Percentiles rank a stretch among this genome's conserved stretches.
phyloP scores from a whole-genome alignment of 257 asterid species.

The Craterostigma plantagineum region DNA sequence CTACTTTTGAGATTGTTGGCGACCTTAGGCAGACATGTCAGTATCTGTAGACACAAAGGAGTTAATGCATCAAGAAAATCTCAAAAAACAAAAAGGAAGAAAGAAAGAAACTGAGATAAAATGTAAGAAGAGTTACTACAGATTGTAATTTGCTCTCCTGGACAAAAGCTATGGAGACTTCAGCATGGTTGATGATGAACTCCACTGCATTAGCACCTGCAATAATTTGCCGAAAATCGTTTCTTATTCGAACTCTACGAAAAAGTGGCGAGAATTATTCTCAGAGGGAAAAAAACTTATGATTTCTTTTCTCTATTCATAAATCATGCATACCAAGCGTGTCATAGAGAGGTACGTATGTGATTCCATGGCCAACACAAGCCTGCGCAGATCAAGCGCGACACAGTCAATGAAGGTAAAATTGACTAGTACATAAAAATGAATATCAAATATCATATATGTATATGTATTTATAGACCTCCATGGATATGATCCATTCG shows the following conservation, averaged over 20 bases:
- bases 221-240: background rate
- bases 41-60: too few relatives aligned
- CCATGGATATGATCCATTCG: constrained; percentile 86
- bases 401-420: background rate
- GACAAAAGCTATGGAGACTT: constrained; percentile 57
- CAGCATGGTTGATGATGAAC: constrained; percentile 85
- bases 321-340: constrained; percentile 74
- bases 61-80: background rate
- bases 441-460: background rate
- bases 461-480: too few relatives aligned
- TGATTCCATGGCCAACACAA: constrained; percentile 59
- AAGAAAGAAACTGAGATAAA: constrained; percentile 6
- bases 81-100: background rate
- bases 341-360: constrained; percentile 80
- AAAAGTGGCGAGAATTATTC: background rate
- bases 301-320: background rate
- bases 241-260: background rate
- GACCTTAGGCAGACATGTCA: constrained; percentile 56
- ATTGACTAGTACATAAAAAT: background rate
- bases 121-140: constrained; percentile 14
- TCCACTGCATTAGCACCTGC: constrained; percentile 92
- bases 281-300: background rate
- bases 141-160: constrained; percentile 63
- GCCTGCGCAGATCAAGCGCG: constrained; percentile 55
- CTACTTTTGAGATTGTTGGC: constrained; percentile 53